phyloP scores from a whole-genome alignment of 2,329 filamentous ascomycete species.

The Ophiostoma ips region DNA sequence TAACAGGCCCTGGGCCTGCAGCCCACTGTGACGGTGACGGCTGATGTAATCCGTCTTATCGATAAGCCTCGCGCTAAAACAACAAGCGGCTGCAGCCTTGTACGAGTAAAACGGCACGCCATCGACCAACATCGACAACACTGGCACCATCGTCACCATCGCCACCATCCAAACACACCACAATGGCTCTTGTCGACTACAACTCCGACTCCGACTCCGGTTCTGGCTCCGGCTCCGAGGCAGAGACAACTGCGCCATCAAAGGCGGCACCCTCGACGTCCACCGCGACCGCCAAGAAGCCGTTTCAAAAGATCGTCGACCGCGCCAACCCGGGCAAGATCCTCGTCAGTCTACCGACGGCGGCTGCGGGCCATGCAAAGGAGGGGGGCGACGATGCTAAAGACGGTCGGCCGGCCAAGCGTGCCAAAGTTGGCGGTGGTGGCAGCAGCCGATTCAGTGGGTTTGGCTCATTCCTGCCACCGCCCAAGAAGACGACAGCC shows the following conservation, averaged over 20 bases:
- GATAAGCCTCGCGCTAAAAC: too few relatives aligned
- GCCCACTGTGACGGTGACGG: too few relatives aligned
- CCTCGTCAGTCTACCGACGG: slow-evolving; percentile 57
- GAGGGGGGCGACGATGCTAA: slow-evolving; percentile 20
- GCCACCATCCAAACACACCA: too few relatives aligned
- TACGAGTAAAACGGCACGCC: background rate
- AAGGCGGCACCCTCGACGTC: slow-evolving; percentile 15
- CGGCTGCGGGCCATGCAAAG: slow-evolving; percentile 20
- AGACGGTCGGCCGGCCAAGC: slow-evolving; percentile 57
- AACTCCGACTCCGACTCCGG: slow-evolving; percentile 59
- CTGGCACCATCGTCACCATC: too few relatives aligned
- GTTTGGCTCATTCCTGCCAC: slow-evolving; percentile 76
- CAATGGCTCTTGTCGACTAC: slow-evolving; percentile 70
- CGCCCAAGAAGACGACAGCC: slow-evolving; percentile 52
- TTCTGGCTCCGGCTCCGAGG: slow-evolving; percentile 55
- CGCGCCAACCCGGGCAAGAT: slow-evolving; percentile 73
- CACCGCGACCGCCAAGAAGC: slow-evolving; percentile 34
- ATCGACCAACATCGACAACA: too few relatives aligned
- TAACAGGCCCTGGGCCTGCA: too few relatives aligned
- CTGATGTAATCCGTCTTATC: too few relatives aligned
- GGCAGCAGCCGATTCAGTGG: slow-evolving; percentile 51
- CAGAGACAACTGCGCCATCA: slow-evolving; percentile 12
- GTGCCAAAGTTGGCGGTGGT: slow-evolving; percentile 39
- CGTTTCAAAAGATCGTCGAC: slow-evolving; percentile 70
- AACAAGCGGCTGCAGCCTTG: background rate